phyloP scores from a whole-genome alignment of 768 basidiomycete genomes.

The Agaricus blazei region DNA sequence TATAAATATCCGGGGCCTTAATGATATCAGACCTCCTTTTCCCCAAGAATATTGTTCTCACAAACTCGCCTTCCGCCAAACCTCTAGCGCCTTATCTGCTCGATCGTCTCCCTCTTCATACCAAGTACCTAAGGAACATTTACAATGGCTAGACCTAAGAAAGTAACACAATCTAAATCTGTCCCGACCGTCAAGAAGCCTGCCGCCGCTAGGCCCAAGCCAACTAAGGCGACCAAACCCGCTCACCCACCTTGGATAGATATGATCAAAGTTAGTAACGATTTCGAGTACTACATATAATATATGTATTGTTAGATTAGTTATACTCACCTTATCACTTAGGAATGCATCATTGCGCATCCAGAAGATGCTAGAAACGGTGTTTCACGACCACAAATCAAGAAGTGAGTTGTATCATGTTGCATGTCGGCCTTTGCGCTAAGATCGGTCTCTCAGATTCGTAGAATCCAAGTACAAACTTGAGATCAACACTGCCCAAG shows the following conservation, averaged over 20 bases:
- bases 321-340: slow-evolving; percentile 7
- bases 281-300: slow-evolving; percentile 5
- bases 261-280: slow-evolving; percentile 69
- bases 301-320: neutral
- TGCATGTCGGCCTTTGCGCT: slow-evolving; percentile 9
- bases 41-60: slow-evolving; percentile 21
- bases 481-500: slow-evolving; percentile 74
- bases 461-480: slow-evolving; percentile 82
- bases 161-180: slow-evolving; percentile 15
- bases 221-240: slow-evolving; percentile 14
- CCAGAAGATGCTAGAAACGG: slow-evolving; percentile 76
- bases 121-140: slow-evolving; percentile 11
- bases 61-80: slow-evolving; percentile 7
- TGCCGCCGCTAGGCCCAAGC: slow-evolving; percentile 32
- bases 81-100: neutral
- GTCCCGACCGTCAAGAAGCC: slow-evolving; percentile 42
- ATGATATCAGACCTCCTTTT: slow-evolving; percentile 35
- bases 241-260: slow-evolving; percentile 63
- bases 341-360: slow-evolving; percentile 80
- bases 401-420: slow-evolving; percentile 56
- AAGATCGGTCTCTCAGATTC: slow-evolving; percentile 43
- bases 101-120: neutral
- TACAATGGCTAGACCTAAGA: slow-evolving; percentile 28
- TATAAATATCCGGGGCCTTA: slow-evolving; percentile 36
- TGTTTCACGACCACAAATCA: slow-evolving; percentile 88